Base-by-base conservation (phyloP, 2,329 filamentous ascomycete genomes). In the Botrytis paeoniae region DNA sequence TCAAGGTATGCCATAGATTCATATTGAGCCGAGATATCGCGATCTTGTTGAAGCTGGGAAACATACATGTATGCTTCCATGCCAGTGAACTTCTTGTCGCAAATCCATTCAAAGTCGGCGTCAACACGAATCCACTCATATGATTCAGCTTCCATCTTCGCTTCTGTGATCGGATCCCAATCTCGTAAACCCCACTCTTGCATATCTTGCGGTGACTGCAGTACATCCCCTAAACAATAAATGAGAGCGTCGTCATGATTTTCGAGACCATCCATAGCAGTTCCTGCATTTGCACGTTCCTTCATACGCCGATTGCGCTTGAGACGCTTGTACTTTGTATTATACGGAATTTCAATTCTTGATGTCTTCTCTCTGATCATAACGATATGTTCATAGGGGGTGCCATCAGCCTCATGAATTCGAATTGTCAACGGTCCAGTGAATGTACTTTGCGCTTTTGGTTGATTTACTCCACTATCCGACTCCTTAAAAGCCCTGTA, bases 91-190 rank as follows among this genome's bases (percentile, higher is more conserved):
- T 92, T 91, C 82, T 97, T 93, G 77, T 91, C 91, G 82, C 93
- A 96, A 73, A 98, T 91, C 96, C 96, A 99, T 81, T 99, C 96
- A 77, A 98, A 98, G 82, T 99, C 97, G 25, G 95, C 95, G 82
- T 99, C 96, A 83, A 98, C 93, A 32, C 96, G 92, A 78, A 99
- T 97, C 96, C 97, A 99, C 81, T 99, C 96, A 79, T 98, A 99
- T 0, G 94, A 97, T 81, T 99, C 96, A 76, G 94, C 90, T 73
- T 96, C 94, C 95, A 99, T 98, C 79, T 90, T 91, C 51, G 92
- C 88, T 82, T 98, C 95, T 25, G 95, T 93, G 72, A 97, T 93
- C 74, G 92, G 89, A 65, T 93, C 91, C 95, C 95, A 99, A 76
- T 98, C 95, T 9, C 90, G 89, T 9, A 99, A 86, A 69, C 88